Percentiles rank a stretch among this genome's conserved stretches.
Evolutionary conservation across 2,329 filamentous ascomycete genomes (phyloP).

Genomic region (Fusarium tanahbumbuense): DNA sequence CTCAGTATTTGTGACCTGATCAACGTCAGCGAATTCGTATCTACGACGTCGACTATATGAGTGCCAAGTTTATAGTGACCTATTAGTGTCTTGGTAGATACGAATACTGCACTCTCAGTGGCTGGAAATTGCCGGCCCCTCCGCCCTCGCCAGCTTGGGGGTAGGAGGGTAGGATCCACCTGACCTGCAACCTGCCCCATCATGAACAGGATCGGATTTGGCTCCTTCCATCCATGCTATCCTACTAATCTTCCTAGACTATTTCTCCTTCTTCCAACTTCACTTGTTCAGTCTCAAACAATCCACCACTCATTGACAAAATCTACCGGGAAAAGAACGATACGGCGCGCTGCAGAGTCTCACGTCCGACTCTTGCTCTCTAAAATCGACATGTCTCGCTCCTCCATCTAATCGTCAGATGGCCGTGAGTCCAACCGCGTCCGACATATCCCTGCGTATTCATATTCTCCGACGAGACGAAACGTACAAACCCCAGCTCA

Average conservation of each 20-base stretch:
- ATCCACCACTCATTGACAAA: not conserved
- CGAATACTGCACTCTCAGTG: constrained; percentile 16
- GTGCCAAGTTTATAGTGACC: constrained; percentile 15
- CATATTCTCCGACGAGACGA: constrained; percentile 29
- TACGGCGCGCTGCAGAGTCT: constrained; percentile 1
- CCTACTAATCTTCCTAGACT: not conserved
- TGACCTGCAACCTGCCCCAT: constrained; percentile 8
- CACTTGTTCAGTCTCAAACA: not conserved
- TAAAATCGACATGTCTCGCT: constrained; percentile 34
- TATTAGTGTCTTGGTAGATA: constrained; percentile 22
- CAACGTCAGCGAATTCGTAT: not conserved
- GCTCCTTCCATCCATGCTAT: constrained; percentile 1
- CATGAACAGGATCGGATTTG: constrained; percentile 18
- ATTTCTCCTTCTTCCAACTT: constrained; percentile 17
- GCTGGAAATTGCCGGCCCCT: constrained; percentile 30
- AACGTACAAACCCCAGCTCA: constrained; percentile 12
- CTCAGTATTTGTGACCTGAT: not conserved
- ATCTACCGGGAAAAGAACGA: not conserved
- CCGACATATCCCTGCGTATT: constrained; percentile 29
- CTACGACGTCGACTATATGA: constrained; percentile 1
- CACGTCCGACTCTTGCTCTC: not conserved
- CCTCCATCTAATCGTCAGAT: constrained; percentile 34
- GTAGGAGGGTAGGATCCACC: constrained; percentile 2
- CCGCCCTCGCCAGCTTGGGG: constrained; percentile 13
- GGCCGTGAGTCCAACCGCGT: constrained; percentile 27